Conservation (phyloP, 139 green algal genomes). For the Tetraselmis chui region DNA sequence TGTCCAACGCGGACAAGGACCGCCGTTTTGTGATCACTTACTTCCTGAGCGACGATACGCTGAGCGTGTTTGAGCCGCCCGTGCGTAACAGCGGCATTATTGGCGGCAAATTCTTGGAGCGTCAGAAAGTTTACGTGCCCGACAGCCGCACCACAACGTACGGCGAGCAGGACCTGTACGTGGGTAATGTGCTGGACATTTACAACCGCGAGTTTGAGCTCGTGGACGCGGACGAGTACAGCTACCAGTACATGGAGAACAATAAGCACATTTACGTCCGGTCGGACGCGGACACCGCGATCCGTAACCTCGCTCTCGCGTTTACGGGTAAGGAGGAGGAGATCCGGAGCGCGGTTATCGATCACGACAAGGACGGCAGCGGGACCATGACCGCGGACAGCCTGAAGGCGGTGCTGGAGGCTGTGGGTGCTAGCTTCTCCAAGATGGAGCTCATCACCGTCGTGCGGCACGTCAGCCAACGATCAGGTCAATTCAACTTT, state of each 20-base stretch:
- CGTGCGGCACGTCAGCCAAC: not conserved
- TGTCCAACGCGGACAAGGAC: constrained; percentile 27
- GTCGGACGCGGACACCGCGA: not conserved
- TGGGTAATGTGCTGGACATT: constrained; percentile 61
- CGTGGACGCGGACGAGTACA: constrained; percentile 78
- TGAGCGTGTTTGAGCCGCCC: constrained; percentile 84
- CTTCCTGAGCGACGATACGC: constrained; percentile 82
- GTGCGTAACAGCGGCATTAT: constrained; percentile 71
- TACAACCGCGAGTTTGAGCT: constrained; percentile 75
- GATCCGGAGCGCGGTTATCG: constrained; percentile 47
- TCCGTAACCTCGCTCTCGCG: not conserved
- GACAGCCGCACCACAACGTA: constrained; percentile 7
- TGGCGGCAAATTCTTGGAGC: constrained; percentile 89
- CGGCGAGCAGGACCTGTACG: constrained; percentile 56
- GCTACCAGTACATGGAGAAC: constrained; percentile 79
- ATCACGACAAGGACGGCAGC: constrained; percentile 38
- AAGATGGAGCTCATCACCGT: constrained; percentile 61
- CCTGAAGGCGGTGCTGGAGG: constrained; percentile 35
- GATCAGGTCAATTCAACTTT: not conserved
- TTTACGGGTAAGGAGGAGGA: constrained; percentile 25
- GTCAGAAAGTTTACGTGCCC: constrained; percentile 29
- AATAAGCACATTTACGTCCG: constrained; percentile 52
- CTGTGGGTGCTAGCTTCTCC: constrained; percentile 49
- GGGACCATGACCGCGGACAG: constrained; percentile 29
- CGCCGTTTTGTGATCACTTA: constrained; percentile 84